Conservation (phyloP, 1,284 basidiomycete species). For the Fomes fomentarius region DNA sequence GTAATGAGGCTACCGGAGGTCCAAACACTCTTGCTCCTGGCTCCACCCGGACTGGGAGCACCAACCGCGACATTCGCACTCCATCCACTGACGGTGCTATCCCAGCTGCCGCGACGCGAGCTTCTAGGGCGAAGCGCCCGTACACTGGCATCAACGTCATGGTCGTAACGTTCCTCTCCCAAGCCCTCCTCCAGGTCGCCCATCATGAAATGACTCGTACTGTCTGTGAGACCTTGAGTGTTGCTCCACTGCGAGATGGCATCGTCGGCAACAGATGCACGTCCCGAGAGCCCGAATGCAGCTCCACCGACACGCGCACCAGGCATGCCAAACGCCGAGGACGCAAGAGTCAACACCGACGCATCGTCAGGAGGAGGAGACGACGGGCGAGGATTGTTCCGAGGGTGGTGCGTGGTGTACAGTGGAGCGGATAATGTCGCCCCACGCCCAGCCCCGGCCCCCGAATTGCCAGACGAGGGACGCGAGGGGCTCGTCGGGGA, state of each 20-base stretch:
- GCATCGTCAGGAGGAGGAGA: conserved; percentile 92
- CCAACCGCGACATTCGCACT: conserved; percentile 51
- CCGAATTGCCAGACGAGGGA: conserved; percentile 43
- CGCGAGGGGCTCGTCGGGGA: conserved; percentile 50
- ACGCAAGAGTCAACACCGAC: conserved; percentile 89
- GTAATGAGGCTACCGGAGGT: conserved; percentile 57
- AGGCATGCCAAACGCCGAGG: conserved; percentile 83
- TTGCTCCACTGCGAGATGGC: conserved; percentile 68
- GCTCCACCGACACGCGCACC: conserved; percentile 43
- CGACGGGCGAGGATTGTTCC: conserved; percentile 92
- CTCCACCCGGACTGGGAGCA: conserved; percentile 40
- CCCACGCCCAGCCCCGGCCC: conserved; percentile 9
- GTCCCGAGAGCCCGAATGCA: conserved; percentile 29
- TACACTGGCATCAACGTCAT: conserved; percentile 78
- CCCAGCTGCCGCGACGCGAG: conserved; percentile 83
- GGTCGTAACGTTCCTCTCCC: conserved; percentile 47
- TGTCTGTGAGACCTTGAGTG: conserved; percentile 55
- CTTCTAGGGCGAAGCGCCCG: conserved; percentile 79
- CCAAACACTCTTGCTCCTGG: conserved; percentile 58
- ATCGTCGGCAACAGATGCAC: conserved; percentile 52
- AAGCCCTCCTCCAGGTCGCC: conserved; percentile 48
- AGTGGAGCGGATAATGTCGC: conserved; percentile 75
- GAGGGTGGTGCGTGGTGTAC: conserved; percentile 89
- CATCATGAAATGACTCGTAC: conserved; percentile 65
- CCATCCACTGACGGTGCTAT: conserved; percentile 82